Percentiles rank a stretch among this genome's conserved stretches.
Evolutionary conservation across 352 stramenopile species (phyloP).

Genomic region (Globisporangium nagaii): DNA sequence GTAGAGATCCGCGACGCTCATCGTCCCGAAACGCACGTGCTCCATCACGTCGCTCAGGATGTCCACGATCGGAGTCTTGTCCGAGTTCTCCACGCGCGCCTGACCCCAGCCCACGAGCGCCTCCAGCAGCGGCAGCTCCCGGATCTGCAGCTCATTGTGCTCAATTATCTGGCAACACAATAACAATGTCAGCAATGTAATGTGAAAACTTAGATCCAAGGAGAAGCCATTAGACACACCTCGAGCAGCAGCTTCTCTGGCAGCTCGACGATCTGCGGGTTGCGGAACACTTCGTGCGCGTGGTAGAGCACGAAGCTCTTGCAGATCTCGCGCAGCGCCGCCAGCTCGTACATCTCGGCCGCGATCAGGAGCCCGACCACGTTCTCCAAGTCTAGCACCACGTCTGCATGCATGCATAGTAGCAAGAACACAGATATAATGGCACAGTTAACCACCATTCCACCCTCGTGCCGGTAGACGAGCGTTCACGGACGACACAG

Average conservation of each 20-base stretch:
- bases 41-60: conserved; percentile 76
- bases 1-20: conserved; percentile 84
- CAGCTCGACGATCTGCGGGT: conserved; percentile 65
- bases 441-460: too few relatives aligned
- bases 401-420: conserved; percentile 24
- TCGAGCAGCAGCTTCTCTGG: conserved; percentile 82
- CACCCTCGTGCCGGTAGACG: too few relatives aligned
- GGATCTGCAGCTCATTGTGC: conserved; percentile 82
- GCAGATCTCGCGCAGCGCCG: conserved; percentile 73
- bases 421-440: conserved; percentile 1
- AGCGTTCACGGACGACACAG: too few relatives aligned
- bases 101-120: conserved; percentile 77
- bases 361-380: conserved; percentile 72
- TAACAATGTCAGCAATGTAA: too few relatives aligned
- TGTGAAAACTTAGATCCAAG: too few relatives aligned
- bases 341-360: conserved; percentile 82
- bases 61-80: conserved; percentile 37
- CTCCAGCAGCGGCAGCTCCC: conserved; percentile 72
- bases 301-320: conserved; percentile 79
- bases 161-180: conserved; percentile 78
- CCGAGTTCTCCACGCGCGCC: conserved; percentile 42
- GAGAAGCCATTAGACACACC: too few relatives aligned
- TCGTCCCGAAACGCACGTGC: conserved; percentile 79
- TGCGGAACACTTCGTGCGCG: conserved; percentile 76
- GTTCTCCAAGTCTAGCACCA: conserved; percentile 65